A percentile compares a stretch with the other conserved stretches of the same genome.
These are phyloP conservation scores for Pittosporum tobira DNA, from an alignment of 129 eudicot genomes.

Conservation along the genomic window DNA sequence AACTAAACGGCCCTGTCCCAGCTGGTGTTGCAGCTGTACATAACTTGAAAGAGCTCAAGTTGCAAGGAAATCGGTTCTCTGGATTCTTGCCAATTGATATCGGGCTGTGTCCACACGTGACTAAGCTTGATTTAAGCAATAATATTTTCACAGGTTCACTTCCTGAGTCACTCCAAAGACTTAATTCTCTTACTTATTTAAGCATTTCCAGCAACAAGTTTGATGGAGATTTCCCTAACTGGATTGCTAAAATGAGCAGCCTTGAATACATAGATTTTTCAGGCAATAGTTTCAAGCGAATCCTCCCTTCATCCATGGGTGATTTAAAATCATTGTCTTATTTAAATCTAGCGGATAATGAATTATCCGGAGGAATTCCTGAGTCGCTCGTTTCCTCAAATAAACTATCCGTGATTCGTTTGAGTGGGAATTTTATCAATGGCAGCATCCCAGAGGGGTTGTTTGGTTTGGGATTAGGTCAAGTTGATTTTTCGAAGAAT, in stretches of 20 bases:
- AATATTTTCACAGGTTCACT: conserved; percentile 47
- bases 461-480: conserved; percentile 57
- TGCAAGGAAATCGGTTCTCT: conserved; percentile 61
- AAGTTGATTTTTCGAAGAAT: conserved; percentile 66
- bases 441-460: conserved; percentile 68
- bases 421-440: conserved; percentile 46
- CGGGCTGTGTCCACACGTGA: conserved; percentile 65
- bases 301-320: conserved; percentile 45
- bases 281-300: conserved; percentile 49
- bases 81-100: conserved; percentile 64
- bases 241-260: conserved; percentile 46
- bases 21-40: conserved; percentile 41
- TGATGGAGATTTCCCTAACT: conserved; percentile 58
- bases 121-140: conserved; percentile 48
- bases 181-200: conserved; percentile 31
- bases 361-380: conserved; percentile 52
- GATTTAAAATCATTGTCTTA: conserved; percentile 38
- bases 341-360: conserved; percentile 46
- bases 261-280: conserved; percentile 62
- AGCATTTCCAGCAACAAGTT: conserved; percentile 50
- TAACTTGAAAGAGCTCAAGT: conserved; percentile 60
- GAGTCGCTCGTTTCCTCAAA: conserved; percentile 27
- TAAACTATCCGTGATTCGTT: conserved; percentile 31
- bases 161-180: conserved; percentile 47
- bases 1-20: conserved; percentile 52